Conservation (phyloP, 305 asterid genomes). For the Ilex paraguariensis region DNA sequence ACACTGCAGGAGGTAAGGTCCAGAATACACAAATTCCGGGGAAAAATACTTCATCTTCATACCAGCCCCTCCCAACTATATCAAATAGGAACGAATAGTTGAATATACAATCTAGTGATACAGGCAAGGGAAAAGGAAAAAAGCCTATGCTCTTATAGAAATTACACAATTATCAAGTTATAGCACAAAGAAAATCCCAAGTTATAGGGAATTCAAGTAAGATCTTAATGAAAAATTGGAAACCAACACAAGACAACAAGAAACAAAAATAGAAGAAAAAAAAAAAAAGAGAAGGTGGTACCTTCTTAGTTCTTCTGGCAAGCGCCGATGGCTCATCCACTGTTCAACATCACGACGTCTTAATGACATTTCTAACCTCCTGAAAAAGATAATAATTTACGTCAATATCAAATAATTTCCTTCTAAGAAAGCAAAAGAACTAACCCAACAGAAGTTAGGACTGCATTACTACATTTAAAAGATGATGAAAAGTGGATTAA, state of each 20-base stretch:
- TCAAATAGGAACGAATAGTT: too few relatives aligned
- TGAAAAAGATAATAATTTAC: conserved; percentile 17
- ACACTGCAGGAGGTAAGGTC: too few relatives aligned
- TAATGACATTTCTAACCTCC: conserved; percentile 78
- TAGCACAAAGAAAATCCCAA: too few relatives aligned
- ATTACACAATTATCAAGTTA: too few relatives aligned
- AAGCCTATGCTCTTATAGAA: neutral
- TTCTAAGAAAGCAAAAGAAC: neutral
- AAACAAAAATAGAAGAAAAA: too few relatives aligned
- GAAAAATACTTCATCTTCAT: too few relatives aligned
- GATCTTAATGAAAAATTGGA: neutral
- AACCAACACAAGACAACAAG: neutral
- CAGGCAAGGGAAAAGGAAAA: conserved; percentile 3
- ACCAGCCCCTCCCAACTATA: too few relatives aligned
- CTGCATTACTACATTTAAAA: too few relatives aligned
- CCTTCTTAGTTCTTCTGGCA: conserved; percentile 74
- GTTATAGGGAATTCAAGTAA: too few relatives aligned
- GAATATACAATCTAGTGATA: too few relatives aligned
- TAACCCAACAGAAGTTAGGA: neutral
- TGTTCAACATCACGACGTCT: conserved; percentile 91
- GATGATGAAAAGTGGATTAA: too few relatives aligned
- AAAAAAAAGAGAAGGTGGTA: conserved; percentile 5
- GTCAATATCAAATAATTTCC: neutral
- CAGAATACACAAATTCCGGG: too few relatives aligned
- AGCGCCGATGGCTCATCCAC: conserved; percentile 93